Base-by-base conservation (phyloP, 495 filamentous ascomycete species). In the Margaritispora aquatica region DNA sequence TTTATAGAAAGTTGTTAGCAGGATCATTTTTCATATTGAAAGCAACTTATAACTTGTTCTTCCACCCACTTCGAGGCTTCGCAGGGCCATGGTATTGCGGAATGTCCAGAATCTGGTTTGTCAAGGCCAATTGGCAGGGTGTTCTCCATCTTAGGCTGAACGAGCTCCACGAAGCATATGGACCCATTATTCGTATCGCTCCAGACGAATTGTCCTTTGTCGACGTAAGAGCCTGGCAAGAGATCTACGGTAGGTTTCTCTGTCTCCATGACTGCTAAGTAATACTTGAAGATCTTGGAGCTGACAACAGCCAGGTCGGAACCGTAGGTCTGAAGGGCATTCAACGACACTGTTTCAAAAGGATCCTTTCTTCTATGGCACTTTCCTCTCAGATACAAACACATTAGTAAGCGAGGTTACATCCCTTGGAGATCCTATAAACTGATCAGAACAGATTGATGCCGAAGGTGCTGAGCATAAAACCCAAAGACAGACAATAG, bases 121-220 rank as follows among this genome's bases (percentile, higher is more conserved):
- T n/a, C 17, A 44, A 8, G 19, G 11, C 19, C 2, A 17, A 3
- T 44, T n/a, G 7, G 17, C 7, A n/a, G 17, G 26, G 66, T 61
- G 10, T 63, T 58, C 26, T 46, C 61, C 38, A 59, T 64, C 19
- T 54, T 62, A 63, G 67, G 24, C 56, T 70, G 5, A 54, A 63
- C 23, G 63, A 71, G 48, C 59, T 71, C 53, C 70, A 71, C 23
- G 46, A 64, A 38, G 62, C 65, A 60, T 71, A 73, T 55, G 81
- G 59, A 22, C 82, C 83, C 3, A 83, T 87, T 51, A 70, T 85
- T 8, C 77, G 83, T 17, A 83, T 86, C 66, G 79, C 68, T 50
- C 82, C 84, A 0, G 63, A 75, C 49, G 82, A 86, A 55, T 41
- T 86, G 0, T 80, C 82, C 57, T 70, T 84, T 60, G 66, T 72